Evolutionary conservation across 2,329 filamentous ascomycete species (phyloP).

Genomic region (Dactylonectria macrodidyma): DNA sequence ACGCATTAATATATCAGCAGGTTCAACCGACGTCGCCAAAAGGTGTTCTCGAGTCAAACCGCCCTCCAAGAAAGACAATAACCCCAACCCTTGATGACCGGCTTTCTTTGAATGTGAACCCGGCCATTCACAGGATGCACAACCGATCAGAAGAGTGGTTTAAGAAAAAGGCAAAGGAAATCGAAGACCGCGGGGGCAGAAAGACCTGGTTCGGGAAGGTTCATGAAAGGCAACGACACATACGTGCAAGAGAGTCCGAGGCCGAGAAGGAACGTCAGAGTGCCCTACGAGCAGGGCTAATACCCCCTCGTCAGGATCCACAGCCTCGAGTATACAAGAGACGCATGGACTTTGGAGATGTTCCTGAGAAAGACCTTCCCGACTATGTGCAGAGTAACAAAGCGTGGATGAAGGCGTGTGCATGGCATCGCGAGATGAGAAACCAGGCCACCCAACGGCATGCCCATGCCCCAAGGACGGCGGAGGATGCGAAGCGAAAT

Average conservation of each 20-base stretch:
- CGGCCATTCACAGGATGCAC: constrained; percentile 63
- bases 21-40: constrained; percentile 44
- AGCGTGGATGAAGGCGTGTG: constrained; percentile 60
- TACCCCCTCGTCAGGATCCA: constrained; percentile 45
- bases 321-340: constrained; percentile 49
- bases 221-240: constrained; percentile 54
- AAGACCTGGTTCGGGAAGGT: constrained; percentile 68
- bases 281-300: constrained; percentile 23
- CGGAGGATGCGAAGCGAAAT: not conserved
- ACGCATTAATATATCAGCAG: constrained; percentile 58
- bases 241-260: constrained; percentile 42
- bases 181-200: constrained; percentile 61
- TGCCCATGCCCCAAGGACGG: not conserved
- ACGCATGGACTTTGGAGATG: constrained; percentile 55
- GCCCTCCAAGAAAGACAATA: constrained; percentile 16
- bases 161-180: constrained; percentile 64
- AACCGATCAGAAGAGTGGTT: constrained; percentile 62
- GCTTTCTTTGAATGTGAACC: constrained; percentile 65
- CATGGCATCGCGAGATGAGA: constrained; percentile 54
- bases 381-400: constrained; percentile 61
- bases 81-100: constrained; percentile 47
- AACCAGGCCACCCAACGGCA: constrained; percentile 26
- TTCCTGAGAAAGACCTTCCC: constrained; percentile 59
- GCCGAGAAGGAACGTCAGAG: constrained; percentile 32
- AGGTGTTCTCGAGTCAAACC: constrained; percentile 35